A percentile compares a stretch with the other conserved stretches of the same genome.
Conservation (phyloP, 2,329 filamentous ascomycete genomes). For the Alternaria solani region DNA sequence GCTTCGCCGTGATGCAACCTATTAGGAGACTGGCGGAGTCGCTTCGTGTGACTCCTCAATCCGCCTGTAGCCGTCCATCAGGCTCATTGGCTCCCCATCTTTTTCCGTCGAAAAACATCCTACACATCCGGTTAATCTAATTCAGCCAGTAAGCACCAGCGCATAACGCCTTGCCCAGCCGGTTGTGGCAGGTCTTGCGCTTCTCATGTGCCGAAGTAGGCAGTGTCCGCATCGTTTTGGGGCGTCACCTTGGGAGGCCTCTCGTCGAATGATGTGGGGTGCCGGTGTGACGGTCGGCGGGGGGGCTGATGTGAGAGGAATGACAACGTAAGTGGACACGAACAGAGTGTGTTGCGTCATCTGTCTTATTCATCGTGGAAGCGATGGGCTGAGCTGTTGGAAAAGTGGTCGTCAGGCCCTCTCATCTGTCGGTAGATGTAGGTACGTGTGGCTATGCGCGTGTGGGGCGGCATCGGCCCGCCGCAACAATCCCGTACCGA, state of each 20-base stretch:
- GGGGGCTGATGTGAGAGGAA: neutral
- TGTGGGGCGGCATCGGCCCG: slow-evolving; percentile 4
- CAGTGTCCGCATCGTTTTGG: slow-evolving; percentile 13
- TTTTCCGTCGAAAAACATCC: slow-evolving; percentile 2
- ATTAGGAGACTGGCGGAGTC: slow-evolving; percentile 2
- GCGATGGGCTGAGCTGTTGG: neutral
- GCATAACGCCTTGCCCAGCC: slow-evolving; percentile 16
- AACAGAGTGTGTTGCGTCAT: neutral
- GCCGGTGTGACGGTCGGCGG: neutral
- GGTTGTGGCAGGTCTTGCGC: slow-evolving; percentile 7
- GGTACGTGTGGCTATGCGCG: slow-evolving; percentile 1
- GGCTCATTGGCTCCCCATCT: slow-evolving; percentile 12
- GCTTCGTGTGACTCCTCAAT: neutral
- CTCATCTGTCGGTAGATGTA: neutral
- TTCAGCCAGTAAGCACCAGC: slow-evolving; percentile 12
- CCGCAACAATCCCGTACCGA: neutral
- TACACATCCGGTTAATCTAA: slow-evolving; percentile 21
- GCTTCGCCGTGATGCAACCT: neutral
- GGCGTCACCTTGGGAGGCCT: neutral
- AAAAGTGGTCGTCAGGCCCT: slow-evolving; percentile 1
- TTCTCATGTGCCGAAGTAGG: slow-evolving; percentile 16
- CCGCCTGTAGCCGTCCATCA: neutral
- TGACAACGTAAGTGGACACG: neutral
- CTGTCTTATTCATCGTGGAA: neutral
- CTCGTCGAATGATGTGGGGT: slow-evolving; percentile 6